These are phyloP conservation scores for Canavalia gladiata DNA, from an alignment of 306 rosid species.

Conservation along the genomic window DNA sequence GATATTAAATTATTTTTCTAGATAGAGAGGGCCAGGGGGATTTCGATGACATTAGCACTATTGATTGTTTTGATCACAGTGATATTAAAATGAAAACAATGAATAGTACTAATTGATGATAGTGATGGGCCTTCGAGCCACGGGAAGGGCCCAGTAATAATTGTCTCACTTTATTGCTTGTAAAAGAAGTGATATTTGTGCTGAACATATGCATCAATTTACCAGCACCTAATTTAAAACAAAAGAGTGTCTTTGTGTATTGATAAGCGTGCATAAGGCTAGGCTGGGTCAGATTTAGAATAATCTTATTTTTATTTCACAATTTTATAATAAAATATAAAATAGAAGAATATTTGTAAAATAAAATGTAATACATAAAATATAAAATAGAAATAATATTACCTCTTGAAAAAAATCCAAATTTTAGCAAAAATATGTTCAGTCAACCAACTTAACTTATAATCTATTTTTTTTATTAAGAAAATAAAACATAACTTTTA, in stretches of 20 bases:
- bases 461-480: no score
- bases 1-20: background rate
- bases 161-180: slow-evolving; percentile 4
- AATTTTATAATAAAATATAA: no score
- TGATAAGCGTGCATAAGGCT: background rate
- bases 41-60: background rate
- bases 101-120: background rate
- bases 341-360: no score
- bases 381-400: no score
- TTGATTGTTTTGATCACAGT: background rate
- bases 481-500: no score
- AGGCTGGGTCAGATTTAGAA: background rate
- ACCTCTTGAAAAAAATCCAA: no score
- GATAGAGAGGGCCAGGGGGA: no score
- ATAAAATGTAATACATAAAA: no score
- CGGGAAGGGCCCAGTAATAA: slow-evolving; percentile 34
- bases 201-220: no score
- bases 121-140: slow-evolving; percentile 10
- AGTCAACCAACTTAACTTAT: background rate
- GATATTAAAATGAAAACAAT: slow-evolving; percentile 11
- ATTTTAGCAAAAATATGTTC: background rate
- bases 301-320: background rate
- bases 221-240: no score
- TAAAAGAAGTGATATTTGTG: background rate
- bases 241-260: no score